Evolutionary conservation across 345 rosid species (phyloP), one percentile per base, ranked within the genome.

Genomic region (Citrus reticulata): DNA sequence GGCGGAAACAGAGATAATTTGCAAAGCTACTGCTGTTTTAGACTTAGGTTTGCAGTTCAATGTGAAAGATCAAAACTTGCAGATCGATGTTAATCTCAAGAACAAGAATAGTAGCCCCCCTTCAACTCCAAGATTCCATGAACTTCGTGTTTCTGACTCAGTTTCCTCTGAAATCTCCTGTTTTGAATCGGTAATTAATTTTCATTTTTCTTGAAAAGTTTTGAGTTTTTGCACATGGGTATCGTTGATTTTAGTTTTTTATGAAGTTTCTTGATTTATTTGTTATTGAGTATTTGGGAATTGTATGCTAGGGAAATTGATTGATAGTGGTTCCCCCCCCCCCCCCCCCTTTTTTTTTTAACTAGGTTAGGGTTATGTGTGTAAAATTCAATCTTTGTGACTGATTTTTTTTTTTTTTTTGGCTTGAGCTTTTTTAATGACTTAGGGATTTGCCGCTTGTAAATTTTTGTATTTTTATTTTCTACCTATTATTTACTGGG

Each of bases 181-280:
- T 60, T 78, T 85, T 51, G 90, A 88, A 34, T 77, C 93, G 79
- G 93, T 90, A 54, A 32, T 86, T 83, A 0, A 65, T 61, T n/a
- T 5, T 49, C 74, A 7, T 29, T 54, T 54, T 10, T 25, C 29
- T 22, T 71, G 73, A 37, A 20, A 20, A 1, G 2, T 74, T 27
- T 20, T 35, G 22, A 3, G 40, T 55, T 55, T 67, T 62, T 10
- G 17, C n/a, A 11, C 8, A 19, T 67, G 72, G 64, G 46, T 51
- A 46, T 17, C 40, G 1, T 35, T 24, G 73, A 6, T 77, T 64
- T n/a, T 29, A 46, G 39, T 17, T 19, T 24, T 57, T 32, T 63
- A 40, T 17, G 22, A 9, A 27, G 24, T 54, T 67, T 57, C 57
- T 66, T 55, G 29, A 57, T 77, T 57, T 54, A 6, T 37, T 4